Percentiles rank a stretch among this genome's conserved stretches.
Evolutionary conservation across 257 asterid genomes (phyloP).

Genomic region (Misopates orontium): DNA sequence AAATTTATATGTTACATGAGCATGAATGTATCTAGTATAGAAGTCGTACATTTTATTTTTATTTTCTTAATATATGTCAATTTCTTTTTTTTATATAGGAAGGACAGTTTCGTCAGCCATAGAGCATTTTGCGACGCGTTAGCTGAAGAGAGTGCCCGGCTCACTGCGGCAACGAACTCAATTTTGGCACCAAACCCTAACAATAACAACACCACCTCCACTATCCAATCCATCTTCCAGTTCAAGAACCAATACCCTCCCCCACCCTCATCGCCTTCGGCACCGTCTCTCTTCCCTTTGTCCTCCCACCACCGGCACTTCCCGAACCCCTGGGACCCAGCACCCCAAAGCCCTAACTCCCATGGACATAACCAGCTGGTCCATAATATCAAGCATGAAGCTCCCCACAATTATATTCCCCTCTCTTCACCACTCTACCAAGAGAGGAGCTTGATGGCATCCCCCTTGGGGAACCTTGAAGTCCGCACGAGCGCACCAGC

Average conservation of each 20-base stretch:
- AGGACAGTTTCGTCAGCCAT: constrained; percentile 84
- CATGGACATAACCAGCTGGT: constrained; percentile 18
- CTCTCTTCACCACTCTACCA: constrained; percentile 38
- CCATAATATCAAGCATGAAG: constrained; percentile 49
- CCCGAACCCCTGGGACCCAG: constrained; percentile 33
- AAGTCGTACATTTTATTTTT: no score
- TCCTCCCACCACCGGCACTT: constrained; percentile 30
- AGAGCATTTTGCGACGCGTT: constrained; percentile 92
- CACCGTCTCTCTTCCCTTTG: constrained; percentile 23
- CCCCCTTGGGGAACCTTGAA: constrained; percentile 28
- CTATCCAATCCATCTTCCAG: constrained; percentile 23
- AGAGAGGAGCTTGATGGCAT: constrained; percentile 24
- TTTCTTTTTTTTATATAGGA: constrained; percentile 41
- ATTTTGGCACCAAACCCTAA: constrained; percentile 40
- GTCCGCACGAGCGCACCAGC: constrained; percentile 23
- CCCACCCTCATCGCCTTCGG: constrained; percentile 23
- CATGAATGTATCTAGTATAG: no score
- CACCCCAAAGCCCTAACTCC: constrained; percentile 25
- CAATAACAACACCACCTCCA: no score
- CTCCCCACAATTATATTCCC: constrained; percentile 40
- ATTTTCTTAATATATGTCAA: no score
- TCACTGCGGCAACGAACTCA: constrained; percentile 64
- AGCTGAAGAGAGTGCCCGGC: constrained; percentile 86
- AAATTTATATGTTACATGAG: no score
- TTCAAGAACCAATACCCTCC: constrained; percentile 34